Evolutionary conservation across 2,329 filamentous ascomycete species (phyloP), one percentile per base, ranked within the genome.

Genomic region (Bipolaris oryzae): DNA sequence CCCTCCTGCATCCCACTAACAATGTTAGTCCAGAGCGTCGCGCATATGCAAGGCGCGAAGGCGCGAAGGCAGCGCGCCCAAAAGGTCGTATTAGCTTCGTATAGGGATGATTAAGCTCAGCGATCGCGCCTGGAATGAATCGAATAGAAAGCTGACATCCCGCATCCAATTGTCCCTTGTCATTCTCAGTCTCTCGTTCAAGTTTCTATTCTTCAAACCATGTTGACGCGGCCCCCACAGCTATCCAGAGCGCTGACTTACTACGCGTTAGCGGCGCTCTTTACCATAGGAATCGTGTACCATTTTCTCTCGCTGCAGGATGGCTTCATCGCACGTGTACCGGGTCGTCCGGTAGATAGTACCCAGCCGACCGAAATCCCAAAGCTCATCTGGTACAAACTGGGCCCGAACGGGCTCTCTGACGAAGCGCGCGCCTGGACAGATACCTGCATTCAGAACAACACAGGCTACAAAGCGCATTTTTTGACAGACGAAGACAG

Each of bases 361-460:
- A 1, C 4, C 28, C 28, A 31, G 28, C 10, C 2, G 10, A 5
- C 37, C n/a, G 42, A 41, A 5, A 70, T 78, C 44, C 68, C 75
- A 6, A 64, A 71, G 52, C 74, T 67, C 18, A 58, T 78, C 23
- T 78, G 76, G 77, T 78, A 77, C 57, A 79, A 79, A 53, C 58
- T 77, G 4, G 76, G 75, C 0, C 72, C 75, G 0, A 73, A 68
- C 18, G 77, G 76, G 9, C 56, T 77, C 4, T 74, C 46, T 44
- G 55, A 69, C 16, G 59, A 75, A 6, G 64, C 65, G 7, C 62
- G 61, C 35, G 47, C 50, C 15, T 77, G 74, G 73, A 75, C 73
- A 11, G 59, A 72, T 33, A 72, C 50, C 21, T 77, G 73, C 64
- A 63, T 68, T 13, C 57, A 62, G 6, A 61, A 42, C 15, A 77